Evolutionary conservation across 441 rosid genomes (phyloP), one percentile per base, ranked within the genome.

Genomic region (Geranium incanum): DNA sequence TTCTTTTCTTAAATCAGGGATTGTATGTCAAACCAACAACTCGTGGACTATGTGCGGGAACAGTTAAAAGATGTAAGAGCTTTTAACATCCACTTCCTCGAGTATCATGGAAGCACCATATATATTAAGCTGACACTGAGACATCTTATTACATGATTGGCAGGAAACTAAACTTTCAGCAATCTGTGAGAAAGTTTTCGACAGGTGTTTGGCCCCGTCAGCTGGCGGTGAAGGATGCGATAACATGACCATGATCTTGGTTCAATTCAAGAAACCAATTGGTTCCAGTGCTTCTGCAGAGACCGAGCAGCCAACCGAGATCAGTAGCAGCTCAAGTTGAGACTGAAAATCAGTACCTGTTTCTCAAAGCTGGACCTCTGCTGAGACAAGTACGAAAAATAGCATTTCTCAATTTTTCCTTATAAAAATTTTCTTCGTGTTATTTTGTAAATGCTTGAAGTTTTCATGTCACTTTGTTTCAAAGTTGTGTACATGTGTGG

Each of bases 181-280:
- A 4, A 70, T 84, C 57, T 85, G 91, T 19, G 89, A 87, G 81
- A 87, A 71, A 77, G 88, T 87, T 68, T 81, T 85, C 33, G 88
- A 85, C 18, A 75, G 80, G 72, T 87, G 89, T 77, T 74, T 77
- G 77, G 83, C 91, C 60, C 89, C 91, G 13, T 63, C 81, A 28
- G 83, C 86, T 45, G 84, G 88, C 66, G 85, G 87, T 0, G 92
- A 87, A 80, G 92, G 89, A 70, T 84, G 92, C 36, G 92, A 85
- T 72, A 84, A 87, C 78, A 87, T 86, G 89, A 81, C 92, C 50
- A 81, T 84, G 86, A 87, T 87, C 80, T 72, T 86, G 78, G 81
- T 84, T 73, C 87, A 84, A 71, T 81, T 87, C 62, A 81, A 81
- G 59, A 86, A 71, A 66, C 75, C 84, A n/a, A 33, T 55, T 6